phyloP scores from a whole-genome alignment of 768 basidiomycete species.

The Suillus cothurnatus region DNA sequence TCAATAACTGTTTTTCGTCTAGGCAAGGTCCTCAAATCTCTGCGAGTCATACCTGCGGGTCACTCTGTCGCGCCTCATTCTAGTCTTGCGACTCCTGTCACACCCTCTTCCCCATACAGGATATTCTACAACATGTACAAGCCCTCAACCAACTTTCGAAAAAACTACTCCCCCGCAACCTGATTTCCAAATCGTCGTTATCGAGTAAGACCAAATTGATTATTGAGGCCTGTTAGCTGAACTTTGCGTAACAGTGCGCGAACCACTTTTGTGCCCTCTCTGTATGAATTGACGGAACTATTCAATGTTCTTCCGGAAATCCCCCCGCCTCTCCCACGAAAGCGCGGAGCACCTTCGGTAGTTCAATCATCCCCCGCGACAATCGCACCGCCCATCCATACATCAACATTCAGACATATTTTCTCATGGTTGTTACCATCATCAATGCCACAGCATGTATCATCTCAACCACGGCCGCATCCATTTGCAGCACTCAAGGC shows the following conservation, averaged over 20 bases:
- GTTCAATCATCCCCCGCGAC: conserved; percentile 10
- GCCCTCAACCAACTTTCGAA: conserved; percentile 83
- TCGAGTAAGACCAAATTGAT: conserved; percentile 60
- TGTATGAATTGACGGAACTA: conserved; percentile 74
- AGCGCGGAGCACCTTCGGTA: conserved; percentile 23
- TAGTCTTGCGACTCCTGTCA: background rate
- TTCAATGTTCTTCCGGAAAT: conserved; percentile 67
- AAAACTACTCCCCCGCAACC: conserved; percentile 74
- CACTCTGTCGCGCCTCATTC: conserved; percentile 45
- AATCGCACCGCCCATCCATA: background rate
- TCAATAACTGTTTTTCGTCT: conserved; percentile 10
- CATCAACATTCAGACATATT: conserved; percentile 14
- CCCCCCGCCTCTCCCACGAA: conserved; percentile 63
- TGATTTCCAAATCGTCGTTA: conserved; percentile 84
- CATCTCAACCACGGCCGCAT: conserved; percentile 48
- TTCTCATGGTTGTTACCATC: conserved; percentile 28
- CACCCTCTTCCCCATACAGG: conserved; percentile 59
- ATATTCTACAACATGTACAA: conserved; percentile 93
- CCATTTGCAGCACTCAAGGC: conserved; percentile 82
- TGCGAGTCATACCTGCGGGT: conserved; percentile 75
- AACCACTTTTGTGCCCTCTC: conserved; percentile 78
- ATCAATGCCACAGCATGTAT: conserved; percentile 31
- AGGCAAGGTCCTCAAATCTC: conserved; percentile 69
- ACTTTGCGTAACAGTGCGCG: conserved; percentile 58
- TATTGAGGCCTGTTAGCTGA: conserved; percentile 11